A percentile compares a stretch with the other conserved stretches of the same genome.
Evolutionary conservation across 2,329 filamentous ascomycete species (phyloP).

Genomic region (Clonostachys chloroleuca): DNA sequence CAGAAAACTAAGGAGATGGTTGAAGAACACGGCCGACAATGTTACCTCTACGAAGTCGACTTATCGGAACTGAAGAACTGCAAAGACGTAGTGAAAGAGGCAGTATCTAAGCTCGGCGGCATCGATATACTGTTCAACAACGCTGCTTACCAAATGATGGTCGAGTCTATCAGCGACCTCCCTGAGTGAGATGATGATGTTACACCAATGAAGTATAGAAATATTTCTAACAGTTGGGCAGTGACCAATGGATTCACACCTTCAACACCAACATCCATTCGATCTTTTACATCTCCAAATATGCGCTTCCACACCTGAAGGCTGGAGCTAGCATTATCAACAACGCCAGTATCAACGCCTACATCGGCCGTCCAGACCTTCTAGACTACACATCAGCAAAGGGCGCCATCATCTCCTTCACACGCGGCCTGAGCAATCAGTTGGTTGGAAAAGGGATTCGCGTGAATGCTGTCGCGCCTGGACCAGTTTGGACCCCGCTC

Average conservation of each 20-base stretch:
- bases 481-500: constrained; percentile 74
- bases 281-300: constrained; percentile 78
- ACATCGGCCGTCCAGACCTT: constrained; percentile 74
- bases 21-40: constrained; percentile 61
- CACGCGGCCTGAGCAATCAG: constrained; percentile 72
- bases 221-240: too few species aligned
- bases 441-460: constrained; percentile 62
- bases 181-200: constrained; percentile 33
- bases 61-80: constrained; percentile 64
- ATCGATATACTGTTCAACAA: constrained; percentile 77
- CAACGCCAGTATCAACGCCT: constrained; percentile 79
- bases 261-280: constrained; percentile 83
- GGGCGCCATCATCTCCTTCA: constrained; percentile 76
- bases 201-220: too few species aligned
- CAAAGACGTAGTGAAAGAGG: constrained; percentile 63
- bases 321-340: constrained; percentile 77
- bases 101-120: constrained; percentile 58
- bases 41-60: constrained; percentile 60
- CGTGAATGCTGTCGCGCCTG: constrained; percentile 73
- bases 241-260: constrained; percentile 72
- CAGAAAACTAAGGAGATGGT: constrained; percentile 69
- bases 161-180: constrained; percentile 66
- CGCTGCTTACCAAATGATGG: constrained; percentile 67
- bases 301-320: constrained; percentile 70
- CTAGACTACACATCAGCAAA: constrained; percentile 81